These are phyloP conservation scores for Coprinopsis sp. DNA, from an alignment of 768 basidiomycete genomes.

Conservation along the genomic window DNA sequence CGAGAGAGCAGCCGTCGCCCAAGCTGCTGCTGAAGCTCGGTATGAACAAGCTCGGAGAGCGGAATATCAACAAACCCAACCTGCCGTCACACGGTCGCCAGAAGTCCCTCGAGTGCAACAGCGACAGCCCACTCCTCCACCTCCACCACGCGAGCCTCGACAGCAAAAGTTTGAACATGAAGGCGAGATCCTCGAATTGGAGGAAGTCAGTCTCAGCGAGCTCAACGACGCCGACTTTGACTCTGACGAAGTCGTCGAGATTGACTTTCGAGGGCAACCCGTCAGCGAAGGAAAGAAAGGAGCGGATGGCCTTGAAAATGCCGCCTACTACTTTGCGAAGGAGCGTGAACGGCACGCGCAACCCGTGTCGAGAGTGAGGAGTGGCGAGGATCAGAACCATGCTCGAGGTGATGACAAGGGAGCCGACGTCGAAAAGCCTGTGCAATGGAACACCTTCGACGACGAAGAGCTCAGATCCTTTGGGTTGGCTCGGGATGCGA, in stretches of 20 bases:
- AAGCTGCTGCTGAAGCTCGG: slow-evolving; percentile 34
- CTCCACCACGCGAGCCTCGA: slow-evolving; percentile 10
- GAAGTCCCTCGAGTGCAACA: not conserved
- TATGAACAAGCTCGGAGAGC: not conserved
- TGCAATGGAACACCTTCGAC: not conserved
- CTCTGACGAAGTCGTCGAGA: slow-evolving; percentile 10
- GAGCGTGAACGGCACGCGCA: not conserved
- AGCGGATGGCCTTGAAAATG: not conserved
- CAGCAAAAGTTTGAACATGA: slow-evolving; percentile 16
- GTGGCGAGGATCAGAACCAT: not conserved
- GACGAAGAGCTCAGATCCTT: not conserved
- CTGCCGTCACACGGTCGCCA: not conserved
- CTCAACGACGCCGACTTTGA: slow-evolving; percentile 13
- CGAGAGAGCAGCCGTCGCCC: slow-evolving; percentile 58
- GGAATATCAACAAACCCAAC: not conserved
- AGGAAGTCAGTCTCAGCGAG: slow-evolving; percentile 13
- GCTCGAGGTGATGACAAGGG: not conserved
- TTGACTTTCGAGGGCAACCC: slow-evolving; percentile 3
- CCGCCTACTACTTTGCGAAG: not conserved
- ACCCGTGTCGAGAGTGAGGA: not conserved
- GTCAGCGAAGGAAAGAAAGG: not conserved
- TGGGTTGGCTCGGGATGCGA: not conserved
- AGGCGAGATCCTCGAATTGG: slow-evolving; percentile 5
- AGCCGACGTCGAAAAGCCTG: not conserved
- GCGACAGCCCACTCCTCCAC: not conserved